phyloP scores from a whole-genome alignment of 495 filamentous ascomycete genomes.

The Tuber umbilicatum region DNA sequence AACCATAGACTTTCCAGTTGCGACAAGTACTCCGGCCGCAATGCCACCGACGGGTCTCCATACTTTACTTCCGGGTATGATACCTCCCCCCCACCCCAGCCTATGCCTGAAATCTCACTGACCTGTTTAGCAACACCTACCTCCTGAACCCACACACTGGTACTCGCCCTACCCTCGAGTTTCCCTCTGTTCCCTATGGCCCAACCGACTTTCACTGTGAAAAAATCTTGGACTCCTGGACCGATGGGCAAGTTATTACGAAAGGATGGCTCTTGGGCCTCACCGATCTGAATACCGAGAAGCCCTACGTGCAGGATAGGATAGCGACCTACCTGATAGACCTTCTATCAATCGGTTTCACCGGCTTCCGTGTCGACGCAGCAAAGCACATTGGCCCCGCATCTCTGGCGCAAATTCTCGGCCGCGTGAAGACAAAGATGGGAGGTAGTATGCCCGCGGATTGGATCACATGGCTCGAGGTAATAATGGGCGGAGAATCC shows the following conservation, averaged over 20 bases:
- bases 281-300: conserved; percentile 43
- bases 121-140: conserved; percentile 35
- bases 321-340: conserved; percentile 42
- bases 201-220: conserved; percentile 44
- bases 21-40: conserved; percentile 37
- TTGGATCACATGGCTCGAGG: conserved; percentile 41
- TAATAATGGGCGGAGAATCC: conserved; percentile 41
- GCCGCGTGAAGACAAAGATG: conserved; percentile 33
- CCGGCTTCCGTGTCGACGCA: conserved; percentile 41
- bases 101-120: not conserved
- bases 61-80: conserved; percentile 42
- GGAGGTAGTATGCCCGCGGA: conserved; percentile 40
- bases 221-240: conserved; percentile 36
- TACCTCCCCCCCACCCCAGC: not conserved
- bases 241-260: conserved; percentile 39
- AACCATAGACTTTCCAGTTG: conserved; percentile 40
- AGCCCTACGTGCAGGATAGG: conserved; percentile 42
- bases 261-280: conserved; percentile 42
- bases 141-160: conserved; percentile 40
- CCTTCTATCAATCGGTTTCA: conserved; percentile 42
- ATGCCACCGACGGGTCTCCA: conserved; percentile 41
- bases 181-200: conserved; percentile 42
- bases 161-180: conserved; percentile 41
- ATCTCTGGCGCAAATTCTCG: conserved; percentile 36
- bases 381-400: conserved; percentile 42